Percentiles rank a stretch among this genome's conserved stretches.
Evolutionary conservation across 2,329 filamentous ascomycete genomes (phyloP).

Genomic region (Ilyonectria destructans): DNA sequence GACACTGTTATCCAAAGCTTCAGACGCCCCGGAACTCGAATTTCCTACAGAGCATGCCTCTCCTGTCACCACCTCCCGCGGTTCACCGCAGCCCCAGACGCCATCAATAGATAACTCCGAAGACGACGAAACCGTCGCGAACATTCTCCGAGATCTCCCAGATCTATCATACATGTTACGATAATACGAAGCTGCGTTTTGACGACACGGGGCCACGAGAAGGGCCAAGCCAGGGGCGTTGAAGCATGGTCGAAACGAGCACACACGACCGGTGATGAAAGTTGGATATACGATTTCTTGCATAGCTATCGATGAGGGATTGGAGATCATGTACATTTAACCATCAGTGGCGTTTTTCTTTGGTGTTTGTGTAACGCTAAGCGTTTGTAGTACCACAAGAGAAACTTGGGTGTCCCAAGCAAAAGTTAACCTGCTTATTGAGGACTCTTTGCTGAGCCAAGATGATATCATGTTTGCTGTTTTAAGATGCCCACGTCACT

Average conservation of each 20-base stretch:
- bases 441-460: background rate
- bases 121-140: constrained; percentile 54
- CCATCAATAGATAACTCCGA: constrained; percentile 33
- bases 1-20: constrained; percentile 22
- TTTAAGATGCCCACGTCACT: no score
- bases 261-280: constrained; percentile 23
- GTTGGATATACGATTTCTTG: constrained; percentile 23
- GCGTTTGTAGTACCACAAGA: constrained; percentile 8
- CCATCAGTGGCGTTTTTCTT: constrained; percentile 20
- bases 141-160: constrained; percentile 58
- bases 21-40: constrained; percentile 23
- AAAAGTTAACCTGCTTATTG: background rate
- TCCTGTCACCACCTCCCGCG: constrained; percentile 16
- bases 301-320: constrained; percentile 11
- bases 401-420: background rate
- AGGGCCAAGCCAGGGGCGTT: background rate
- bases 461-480: no score
- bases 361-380: constrained; percentile 4
- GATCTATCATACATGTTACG: constrained; percentile 65
- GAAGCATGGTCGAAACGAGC: constrained; percentile 13
- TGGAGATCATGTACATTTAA: constrained; percentile 13
- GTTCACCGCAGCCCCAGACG: constrained; percentile 21
- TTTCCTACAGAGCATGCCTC: constrained; percentile 21
- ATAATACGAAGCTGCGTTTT: constrained; percentile 44
- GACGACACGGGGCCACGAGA: constrained; percentile 13